These are phyloP conservation scores for Termitomyces sp. DNA, from an alignment of 768 basidiomycete genomes.

Conservation along the genomic window DNA sequence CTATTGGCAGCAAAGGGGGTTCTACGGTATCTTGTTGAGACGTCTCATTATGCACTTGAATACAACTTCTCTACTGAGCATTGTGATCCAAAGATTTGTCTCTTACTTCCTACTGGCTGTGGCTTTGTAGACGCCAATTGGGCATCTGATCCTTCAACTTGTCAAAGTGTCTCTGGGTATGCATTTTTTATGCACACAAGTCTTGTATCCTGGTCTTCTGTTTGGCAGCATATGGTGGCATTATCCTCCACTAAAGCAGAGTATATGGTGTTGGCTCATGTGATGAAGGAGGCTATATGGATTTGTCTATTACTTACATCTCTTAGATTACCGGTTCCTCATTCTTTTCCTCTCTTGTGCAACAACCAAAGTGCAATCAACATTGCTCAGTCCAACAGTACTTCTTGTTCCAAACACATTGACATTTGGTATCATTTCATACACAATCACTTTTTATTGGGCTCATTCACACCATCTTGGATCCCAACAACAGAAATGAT, in stretches of 20 bases:
- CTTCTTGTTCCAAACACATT: slow-evolving; percentile 3
- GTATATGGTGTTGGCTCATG: not conserved
- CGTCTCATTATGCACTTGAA: slow-evolving; percentile 16
- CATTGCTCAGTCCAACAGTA: not conserved
- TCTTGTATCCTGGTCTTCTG: slow-evolving; percentile 15
- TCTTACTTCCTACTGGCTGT: not conserved
- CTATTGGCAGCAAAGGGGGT: slow-evolving; percentile 27
- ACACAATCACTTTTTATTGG: too few species aligned
- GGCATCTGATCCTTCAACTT: slow-evolving; percentile 19
- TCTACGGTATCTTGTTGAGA: slow-evolving; percentile 29
- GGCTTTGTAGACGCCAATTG: slow-evolving; percentile 30
- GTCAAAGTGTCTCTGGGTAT: not conserved
- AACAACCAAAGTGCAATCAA: too few species aligned
- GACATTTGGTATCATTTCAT: not conserved
- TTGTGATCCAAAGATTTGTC: not conserved
- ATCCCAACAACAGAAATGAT: not conserved
- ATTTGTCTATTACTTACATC: not conserved
- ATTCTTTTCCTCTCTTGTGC: too few species aligned
- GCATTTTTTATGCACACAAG: slow-evolving; percentile 13
- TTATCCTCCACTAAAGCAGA: too few species aligned
- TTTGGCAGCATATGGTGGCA: too few species aligned
- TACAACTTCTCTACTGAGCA: slow-evolving; percentile 6
- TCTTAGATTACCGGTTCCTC: too few species aligned
- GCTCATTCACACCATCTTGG: too few species aligned
- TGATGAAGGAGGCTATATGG: slow-evolving; percentile 5